These are phyloP conservation scores for Claviceps sp. DNA, from an alignment of 2,329 filamentous ascomycete species.

Conservation along the genomic window DNA sequence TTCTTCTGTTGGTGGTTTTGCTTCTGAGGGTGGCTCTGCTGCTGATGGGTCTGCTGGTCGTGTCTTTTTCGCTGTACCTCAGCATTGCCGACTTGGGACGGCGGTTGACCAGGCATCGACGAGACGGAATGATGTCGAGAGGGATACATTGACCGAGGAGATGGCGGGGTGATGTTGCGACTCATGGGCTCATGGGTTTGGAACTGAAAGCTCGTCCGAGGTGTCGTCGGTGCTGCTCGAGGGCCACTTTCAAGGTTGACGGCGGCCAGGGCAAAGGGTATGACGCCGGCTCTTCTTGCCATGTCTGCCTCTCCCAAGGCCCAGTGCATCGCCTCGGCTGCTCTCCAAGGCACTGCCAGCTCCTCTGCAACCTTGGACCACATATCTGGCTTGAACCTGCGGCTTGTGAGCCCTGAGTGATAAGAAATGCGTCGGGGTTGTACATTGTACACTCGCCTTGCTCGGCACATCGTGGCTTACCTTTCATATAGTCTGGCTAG, in stretches of 20 bases:
- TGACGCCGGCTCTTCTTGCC: conserved; percentile 79
- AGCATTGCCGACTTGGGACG: conserved; percentile 10
- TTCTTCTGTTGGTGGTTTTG: conserved; percentile 14
- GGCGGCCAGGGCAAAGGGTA: conserved; percentile 62
- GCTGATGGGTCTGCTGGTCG: not conserved
- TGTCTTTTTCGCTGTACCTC: conserved; percentile 9
- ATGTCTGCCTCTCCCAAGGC: conserved; percentile 88
- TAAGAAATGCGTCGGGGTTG: not conserved
- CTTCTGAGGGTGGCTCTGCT: conserved; percentile 5
- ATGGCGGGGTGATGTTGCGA: conserved; percentile 28
- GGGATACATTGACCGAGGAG: conserved; percentile 27
- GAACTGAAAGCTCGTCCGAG: conserved; percentile 26
- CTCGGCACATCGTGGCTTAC: conserved; percentile 35
- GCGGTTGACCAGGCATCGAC: conserved; percentile 21
- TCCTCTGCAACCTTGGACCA: conserved; percentile 93
- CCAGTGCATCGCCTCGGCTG: conserved; percentile 97
- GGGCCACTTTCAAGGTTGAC: conserved; percentile 33
- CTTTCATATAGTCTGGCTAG: conserved; percentile 88
- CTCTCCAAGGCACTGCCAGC: conserved; percentile 88
- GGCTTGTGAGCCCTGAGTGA: not conserved
- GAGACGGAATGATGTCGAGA: conserved; percentile 20
- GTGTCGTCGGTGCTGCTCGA: conserved; percentile 26
- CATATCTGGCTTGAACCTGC: conserved; percentile 97
- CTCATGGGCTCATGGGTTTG: conserved; percentile 33
- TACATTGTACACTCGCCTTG: not conserved